Evolutionary conservation across 2,329 filamentous ascomycete genomes (phyloP).

Genomic region (Nemania sp.): DNA sequence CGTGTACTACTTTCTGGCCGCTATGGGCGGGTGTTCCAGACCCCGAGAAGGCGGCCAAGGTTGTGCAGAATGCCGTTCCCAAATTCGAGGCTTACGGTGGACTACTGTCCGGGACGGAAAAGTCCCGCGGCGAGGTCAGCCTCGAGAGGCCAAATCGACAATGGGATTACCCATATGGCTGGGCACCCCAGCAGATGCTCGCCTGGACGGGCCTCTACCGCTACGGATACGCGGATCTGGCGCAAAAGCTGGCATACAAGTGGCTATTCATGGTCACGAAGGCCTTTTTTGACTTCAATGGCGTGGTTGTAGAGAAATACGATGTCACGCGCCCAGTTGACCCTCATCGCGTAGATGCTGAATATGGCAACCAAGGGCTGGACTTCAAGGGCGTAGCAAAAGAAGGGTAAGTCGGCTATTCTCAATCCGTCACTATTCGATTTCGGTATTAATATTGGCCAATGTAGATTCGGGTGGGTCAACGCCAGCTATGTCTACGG

Average conservation of each 20-base stretch:
- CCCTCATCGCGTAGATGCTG: slow-evolving; percentile 91
- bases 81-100: slow-evolving; percentile 88
- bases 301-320: slow-evolving; percentile 98
- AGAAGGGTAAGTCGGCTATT: slow-evolving; percentile 75
- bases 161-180: slow-evolving; percentile 98
- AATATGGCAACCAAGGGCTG: slow-evolving; percentile 95
- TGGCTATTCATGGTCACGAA: slow-evolving; percentile 99
- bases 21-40: slow-evolving; percentile 92
- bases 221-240: slow-evolving; percentile 90
- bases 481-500: slow-evolving; percentile 98
- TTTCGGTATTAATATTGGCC: slow-evolving; percentile 11
- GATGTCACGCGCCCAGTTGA: slow-evolving; percentile 90
- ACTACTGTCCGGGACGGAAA: slow-evolving; percentile 84
- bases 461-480: slow-evolving; percentile 89
- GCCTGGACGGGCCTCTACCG: slow-evolving; percentile 92
- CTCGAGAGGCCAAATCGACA: slow-evolving; percentile 90
- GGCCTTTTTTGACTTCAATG: slow-evolving; percentile 97
- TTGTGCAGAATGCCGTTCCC: slow-evolving; percentile 82
- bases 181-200: slow-evolving; percentile 98
- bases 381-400: slow-evolving; percentile 96
- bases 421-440: not conserved
- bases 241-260: slow-evolving; percentile 87
- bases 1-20: slow-evolving; percentile 93
- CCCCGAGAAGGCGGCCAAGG: slow-evolving; percentile 80
- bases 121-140: slow-evolving; percentile 80